Evolutionary conservation across 768 basidiomycete genomes (phyloP), one percentile per base, ranked within the genome.

Genomic region (Mycena pura): DNA sequence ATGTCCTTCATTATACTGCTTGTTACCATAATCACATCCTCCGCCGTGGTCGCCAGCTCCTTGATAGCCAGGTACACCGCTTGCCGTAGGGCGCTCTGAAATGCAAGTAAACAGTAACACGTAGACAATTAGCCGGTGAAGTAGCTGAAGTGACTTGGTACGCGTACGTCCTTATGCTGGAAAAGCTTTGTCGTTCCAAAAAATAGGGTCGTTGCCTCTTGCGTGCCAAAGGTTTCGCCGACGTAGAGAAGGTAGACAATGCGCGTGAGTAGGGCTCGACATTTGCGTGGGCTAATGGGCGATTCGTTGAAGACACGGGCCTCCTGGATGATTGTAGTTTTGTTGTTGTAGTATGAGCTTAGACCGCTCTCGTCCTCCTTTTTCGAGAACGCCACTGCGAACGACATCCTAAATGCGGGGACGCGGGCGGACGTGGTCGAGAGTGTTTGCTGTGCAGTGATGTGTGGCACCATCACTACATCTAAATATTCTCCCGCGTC

Each of bases 1-100:
- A 99, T 99, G 72, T 99, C 97, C 81, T 99, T 99, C 96, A 97
- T 97, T 75, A 99, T 98, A 70, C 95, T 97, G 74, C 90, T 93
- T 10, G 97, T 99, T 63, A 98, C 96, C 95, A 99, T 99, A 68
- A 99, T 97, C 27, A 99, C 95, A 81, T 99, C 96, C 76, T 99
- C 95, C 15, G 97, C 94, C n/a, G 91, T 90, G 32, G 86, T 88
- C 27, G 95, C 91, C 11, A 99, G 84, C 76, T 99, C 97, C 80
- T 99, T 99, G 80, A 99, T 98, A 50, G 96, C 92, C 60, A 99
- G 84, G 79, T 99, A 99, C 24, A 99, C 96, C 80, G 95, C 96
- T 76, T 99, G 97, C 58, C 97, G 89, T 63, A 99, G 82, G 10
- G 96, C 96, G 69, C 90, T 90, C 96, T 98, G 76, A 17, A 60